Percentiles rank a stretch among this genome's conserved stretches.
Conservation (phyloP, 1,139 yeast species). For the Blastobotrys arbuscula region DNA sequence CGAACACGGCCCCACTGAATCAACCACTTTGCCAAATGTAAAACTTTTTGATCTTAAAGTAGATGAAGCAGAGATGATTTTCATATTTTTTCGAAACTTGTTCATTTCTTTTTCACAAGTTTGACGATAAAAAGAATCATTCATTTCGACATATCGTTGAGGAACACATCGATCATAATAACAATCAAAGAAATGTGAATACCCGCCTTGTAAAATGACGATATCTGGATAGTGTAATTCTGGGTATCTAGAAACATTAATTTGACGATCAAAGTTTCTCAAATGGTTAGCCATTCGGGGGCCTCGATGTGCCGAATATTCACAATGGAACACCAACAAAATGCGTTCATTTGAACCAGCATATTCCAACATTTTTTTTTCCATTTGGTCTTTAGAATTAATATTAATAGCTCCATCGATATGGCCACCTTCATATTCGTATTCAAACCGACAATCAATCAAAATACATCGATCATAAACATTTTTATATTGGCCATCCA, state of each 20-base stretch:
- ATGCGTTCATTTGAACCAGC: constrained; percentile 10
- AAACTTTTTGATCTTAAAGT: constrained; percentile 1
- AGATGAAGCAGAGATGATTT: background rate
- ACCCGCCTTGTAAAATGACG: constrained; percentile 85
- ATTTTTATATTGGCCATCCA: constrained; percentile 50
- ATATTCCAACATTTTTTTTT: constrained; percentile 35
- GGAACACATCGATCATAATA: constrained; percentile 59
- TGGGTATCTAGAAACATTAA: constrained; percentile 74
- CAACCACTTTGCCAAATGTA: background rate
- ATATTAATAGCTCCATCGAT: constrained; percentile 76
- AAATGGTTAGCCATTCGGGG: constrained; percentile 88
- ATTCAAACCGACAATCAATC: constrained; percentile 86
- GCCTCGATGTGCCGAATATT: constrained; percentile 86
- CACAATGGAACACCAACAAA: constrained; percentile 84
- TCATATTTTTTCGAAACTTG: constrained; percentile 46
- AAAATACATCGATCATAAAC: constrained; percentile 57
- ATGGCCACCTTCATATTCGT: constrained; percentile 92
- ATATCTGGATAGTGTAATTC: constrained; percentile 79
- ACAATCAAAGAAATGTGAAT: constrained; percentile 63
- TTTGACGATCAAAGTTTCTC: constrained; percentile 71
- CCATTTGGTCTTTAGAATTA: constrained; percentile 63
- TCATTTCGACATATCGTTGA: constrained; percentile 81
- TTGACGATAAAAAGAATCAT: constrained; percentile 59
- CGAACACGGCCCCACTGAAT: constrained; percentile 1
- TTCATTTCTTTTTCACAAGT: constrained; percentile 70